Evolutionary conservation across 2,329 filamentous ascomycete genomes (phyloP).

Genomic region (Fusarium devonianum): DNA sequence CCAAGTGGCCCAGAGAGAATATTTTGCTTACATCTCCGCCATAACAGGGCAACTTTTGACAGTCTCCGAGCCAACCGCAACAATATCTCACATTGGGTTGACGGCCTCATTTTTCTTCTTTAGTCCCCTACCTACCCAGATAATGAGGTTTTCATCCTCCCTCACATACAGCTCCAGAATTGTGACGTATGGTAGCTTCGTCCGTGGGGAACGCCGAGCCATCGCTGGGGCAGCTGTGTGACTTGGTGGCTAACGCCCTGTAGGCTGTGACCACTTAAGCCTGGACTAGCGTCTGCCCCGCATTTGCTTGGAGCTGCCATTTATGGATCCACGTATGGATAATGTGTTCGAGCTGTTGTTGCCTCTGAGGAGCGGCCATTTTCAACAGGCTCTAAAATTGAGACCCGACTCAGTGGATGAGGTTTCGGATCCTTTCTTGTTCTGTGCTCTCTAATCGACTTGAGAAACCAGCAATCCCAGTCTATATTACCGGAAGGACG

Average conservation of each 20-base stretch:
- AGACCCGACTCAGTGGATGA: slow-evolving; percentile 8
- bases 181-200: slow-evolving; percentile 28
- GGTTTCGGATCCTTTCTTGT: slow-evolving; percentile 28
- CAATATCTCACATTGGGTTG: not conserved
- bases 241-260: slow-evolving; percentile 13
- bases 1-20: slow-evolving; percentile 29
- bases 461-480: slow-evolving; percentile 4
- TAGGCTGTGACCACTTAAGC: slow-evolving; percentile 25
- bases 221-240: slow-evolving; percentile 14
- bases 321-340: slow-evolving; percentile 10
- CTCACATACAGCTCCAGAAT: slow-evolving; percentile 25
- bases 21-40: slow-evolving; percentile 12
- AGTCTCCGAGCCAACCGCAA: slow-evolving; percentile 5
- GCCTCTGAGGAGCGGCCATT: not conserved
- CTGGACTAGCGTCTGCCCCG: slow-evolving; percentile 27
- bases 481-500: slow-evolving; percentile 7
- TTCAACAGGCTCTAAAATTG: slow-evolving; percentile 23
- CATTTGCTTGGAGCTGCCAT: slow-evolving; percentile 18
- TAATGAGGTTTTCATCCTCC: slow-evolving; percentile 30
- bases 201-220: slow-evolving; percentile 16
- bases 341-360: too few relatives aligned
- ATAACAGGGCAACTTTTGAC: not conserved
- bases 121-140: slow-evolving; percentile 15
- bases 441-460: slow-evolving; percentile 5
- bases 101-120: slow-evolving; percentile 1